Conservation (phyloP, 2,329 filamentous ascomycete genomes). For the Nemania sp. region DNA sequence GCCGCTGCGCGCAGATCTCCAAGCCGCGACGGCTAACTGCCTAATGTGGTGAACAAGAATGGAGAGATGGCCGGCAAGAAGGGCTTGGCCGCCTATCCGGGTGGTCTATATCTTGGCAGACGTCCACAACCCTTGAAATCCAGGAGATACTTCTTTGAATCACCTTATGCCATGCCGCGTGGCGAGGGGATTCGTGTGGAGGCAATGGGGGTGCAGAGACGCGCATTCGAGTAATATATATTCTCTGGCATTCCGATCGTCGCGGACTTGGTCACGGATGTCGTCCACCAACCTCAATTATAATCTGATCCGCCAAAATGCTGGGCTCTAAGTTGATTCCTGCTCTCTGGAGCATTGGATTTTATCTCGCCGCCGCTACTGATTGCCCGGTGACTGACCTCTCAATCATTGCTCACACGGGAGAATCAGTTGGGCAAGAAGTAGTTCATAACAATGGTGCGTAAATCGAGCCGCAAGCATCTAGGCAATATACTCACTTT, state of each 20-base stretch:
- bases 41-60: constrained; percentile 7
- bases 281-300: background rate
- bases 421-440: constrained; percentile 36
- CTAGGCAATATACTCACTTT: constrained; percentile 17
- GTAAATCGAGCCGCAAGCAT: background rate
- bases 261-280: background rate
- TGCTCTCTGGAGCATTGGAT: constrained; percentile 29
- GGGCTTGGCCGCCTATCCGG: constrained; percentile 20
- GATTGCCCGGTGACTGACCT: constrained; percentile 34
- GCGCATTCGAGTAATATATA: constrained; percentile 5
- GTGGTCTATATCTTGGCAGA: constrained; percentile 16
- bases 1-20: constrained; percentile 17
- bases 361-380: constrained; percentile 12
- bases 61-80: constrained; percentile 1
- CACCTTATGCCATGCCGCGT: constrained; percentile 8
- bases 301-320: constrained; percentile 25
- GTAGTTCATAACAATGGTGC: constrained; percentile 36
- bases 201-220: background rate
- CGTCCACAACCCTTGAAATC: background rate
- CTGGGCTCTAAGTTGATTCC: constrained; percentile 24
- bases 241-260: background rate
- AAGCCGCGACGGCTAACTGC: constrained; percentile 13
- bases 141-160: background rate
- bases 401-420: constrained; percentile 36
- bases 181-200: constrained; percentile 8